Conservation (phyloP, 2,329 filamentous ascomycete genomes). For the Colletotrichum karsti region DNA sequence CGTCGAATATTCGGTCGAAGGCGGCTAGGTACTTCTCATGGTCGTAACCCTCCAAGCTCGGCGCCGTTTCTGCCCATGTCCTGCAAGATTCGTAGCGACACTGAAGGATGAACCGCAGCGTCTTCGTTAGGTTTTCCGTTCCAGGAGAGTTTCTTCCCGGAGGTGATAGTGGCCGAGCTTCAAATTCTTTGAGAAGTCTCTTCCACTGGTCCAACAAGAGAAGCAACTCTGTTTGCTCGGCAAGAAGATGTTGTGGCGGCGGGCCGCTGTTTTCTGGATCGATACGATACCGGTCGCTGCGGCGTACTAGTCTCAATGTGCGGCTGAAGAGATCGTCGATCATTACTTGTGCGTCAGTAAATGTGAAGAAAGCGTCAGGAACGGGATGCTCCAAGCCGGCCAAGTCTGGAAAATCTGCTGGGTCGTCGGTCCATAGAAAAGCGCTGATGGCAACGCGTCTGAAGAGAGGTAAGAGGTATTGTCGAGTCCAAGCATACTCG, state of each 20-base stretch:
- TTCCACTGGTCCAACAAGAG: neutral
- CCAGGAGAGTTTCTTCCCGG: neutral
- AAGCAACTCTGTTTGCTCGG: neutral
- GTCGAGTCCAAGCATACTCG: neutral
- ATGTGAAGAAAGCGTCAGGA: neutral
- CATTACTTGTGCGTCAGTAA: neutral
- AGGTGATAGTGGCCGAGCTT: neutral
- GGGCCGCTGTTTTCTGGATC: neutral
- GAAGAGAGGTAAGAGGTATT: conserved; percentile 11
- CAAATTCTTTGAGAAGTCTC: neutral
- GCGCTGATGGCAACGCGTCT: neutral
- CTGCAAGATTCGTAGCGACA: neutral
- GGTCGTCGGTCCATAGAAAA: neutral
- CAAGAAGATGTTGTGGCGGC: neutral
- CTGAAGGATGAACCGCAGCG: neutral
- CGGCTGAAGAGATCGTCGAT: neutral
- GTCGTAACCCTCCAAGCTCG: neutral
- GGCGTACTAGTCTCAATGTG: neutral
- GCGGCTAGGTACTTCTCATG: neutral
- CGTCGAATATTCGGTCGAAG: neutral
- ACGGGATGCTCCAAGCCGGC: neutral
- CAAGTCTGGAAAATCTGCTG: conserved; percentile 22
- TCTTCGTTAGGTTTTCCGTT: neutral
- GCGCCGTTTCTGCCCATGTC: conserved; percentile 1
- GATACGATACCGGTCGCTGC: neutral